Percentiles rank a stretch among this genome's conserved stretches.
These are phyloP conservation scores for Epichloe scottii DNA, from an alignment of 2,329 filamentous ascomycete genomes.

Conservation along the genomic window DNA sequence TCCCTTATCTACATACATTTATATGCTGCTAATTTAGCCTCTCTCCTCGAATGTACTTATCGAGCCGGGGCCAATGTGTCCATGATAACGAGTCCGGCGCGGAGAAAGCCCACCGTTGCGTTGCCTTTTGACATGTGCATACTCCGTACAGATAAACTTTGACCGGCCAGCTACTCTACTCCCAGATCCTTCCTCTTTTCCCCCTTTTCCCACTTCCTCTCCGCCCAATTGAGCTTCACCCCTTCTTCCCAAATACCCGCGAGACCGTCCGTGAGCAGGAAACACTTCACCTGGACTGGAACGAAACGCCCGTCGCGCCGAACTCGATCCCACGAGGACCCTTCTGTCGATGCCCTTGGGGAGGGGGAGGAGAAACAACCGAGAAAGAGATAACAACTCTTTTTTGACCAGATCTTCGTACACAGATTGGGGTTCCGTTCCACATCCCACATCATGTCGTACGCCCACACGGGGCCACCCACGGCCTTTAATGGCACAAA, in stretches of 20 bases:
- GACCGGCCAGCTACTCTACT: neutral
- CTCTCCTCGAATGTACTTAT: neutral
- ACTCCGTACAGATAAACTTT: neutral
- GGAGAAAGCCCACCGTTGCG: too few species aligned
- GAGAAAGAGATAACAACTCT: neutral
- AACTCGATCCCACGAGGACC: too few species aligned
- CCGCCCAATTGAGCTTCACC: neutral
- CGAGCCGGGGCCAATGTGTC: neutral
- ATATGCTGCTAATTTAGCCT: neutral
- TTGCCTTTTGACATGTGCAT: neutral
- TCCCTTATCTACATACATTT: slow-evolving; percentile 4
- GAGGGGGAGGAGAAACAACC: too few species aligned
- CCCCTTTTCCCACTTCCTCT: neutral
- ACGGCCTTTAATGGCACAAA: slow-evolving; percentile 52
- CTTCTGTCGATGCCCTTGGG: too few species aligned
- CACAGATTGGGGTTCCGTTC: too few species aligned
- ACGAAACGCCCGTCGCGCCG: too few species aligned
- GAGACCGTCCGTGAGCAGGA: too few species aligned
- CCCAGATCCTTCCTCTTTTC: neutral
- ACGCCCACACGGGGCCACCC: slow-evolving; percentile 46
- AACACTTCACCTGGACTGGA: too few species aligned
- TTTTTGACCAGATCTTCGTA: too few species aligned
- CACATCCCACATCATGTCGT: slow-evolving; percentile 34
- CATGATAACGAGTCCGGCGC: neutral
- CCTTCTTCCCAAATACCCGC: too few species aligned